Evolutionary conservation across 148 eudicot species (phyloP).

Genomic region (Simmondsia chinensis): DNA sequence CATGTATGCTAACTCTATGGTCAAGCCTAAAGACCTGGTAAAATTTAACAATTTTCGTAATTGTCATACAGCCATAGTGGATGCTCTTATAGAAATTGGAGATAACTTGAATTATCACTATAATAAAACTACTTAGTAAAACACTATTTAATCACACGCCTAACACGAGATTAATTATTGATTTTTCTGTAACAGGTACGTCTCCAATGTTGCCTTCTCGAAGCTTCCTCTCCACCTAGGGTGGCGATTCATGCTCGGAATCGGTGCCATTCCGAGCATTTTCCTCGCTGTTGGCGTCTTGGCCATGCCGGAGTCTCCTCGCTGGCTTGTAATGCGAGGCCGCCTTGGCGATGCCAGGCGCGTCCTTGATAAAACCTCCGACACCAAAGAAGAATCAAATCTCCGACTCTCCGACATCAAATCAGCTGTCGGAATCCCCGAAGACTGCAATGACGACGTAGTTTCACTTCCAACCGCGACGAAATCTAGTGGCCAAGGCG

Average conservation of each 20-base stretch:
- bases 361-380: conserved; percentile 48
- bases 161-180: too few species aligned
- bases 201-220: conserved; percentile 59
- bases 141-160: too few species aligned
- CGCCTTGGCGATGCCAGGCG: conserved; percentile 54
- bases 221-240: conserved; percentile 38
- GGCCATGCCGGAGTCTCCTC: conserved; percentile 73
- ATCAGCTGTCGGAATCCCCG: conserved; percentile 59
- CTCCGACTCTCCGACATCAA: conserved; percentile 48
- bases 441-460: conserved; percentile 51
- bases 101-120: too few species aligned
- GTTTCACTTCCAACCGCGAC: conserved; percentile 26
- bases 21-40: too few species aligned
- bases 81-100: too few species aligned
- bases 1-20: too few species aligned
- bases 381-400: conserved; percentile 45
- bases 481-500: conserved; percentile 26
- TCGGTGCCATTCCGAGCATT: conserved; percentile 59
- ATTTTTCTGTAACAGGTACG: too few species aligned
- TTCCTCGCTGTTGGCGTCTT: conserved; percentile 45
- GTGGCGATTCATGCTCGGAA: conserved; percentile 81
- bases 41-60: too few species aligned
- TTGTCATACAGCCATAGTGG: too few species aligned
- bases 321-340: conserved; percentile 85
- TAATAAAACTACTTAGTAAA: too few species aligned